Base-by-base conservation (phyloP, 2,329 filamentous ascomycete species). In the Beauveria caledonica region DNA sequence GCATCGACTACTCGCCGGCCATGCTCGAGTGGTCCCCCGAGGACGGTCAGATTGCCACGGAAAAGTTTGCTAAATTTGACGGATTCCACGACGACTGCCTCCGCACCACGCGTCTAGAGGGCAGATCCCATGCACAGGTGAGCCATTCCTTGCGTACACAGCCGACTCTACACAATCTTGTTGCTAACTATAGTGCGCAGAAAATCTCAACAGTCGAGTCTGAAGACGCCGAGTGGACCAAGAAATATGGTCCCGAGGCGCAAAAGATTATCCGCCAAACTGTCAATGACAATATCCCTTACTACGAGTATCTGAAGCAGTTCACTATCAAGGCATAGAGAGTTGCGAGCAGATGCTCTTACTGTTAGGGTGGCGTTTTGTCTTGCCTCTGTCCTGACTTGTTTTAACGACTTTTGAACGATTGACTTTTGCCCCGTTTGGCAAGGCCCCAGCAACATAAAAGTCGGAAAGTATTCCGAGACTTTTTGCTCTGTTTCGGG, bases 31-130 rank as follows among this genome's bases (percentile, higher is more conserved):
- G 94, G 94, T 84, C 89, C 63, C 85, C 87, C 29, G 85, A 87
- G 57, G 87, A 89, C 64, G 86, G 88, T 67, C 86, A 91, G 56
- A 78, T 83, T 63, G 93, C 92, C 3, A 80, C 82, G 65, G 80
- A 85, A 64, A 86, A 86, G 19, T 97, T 97, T 76, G 91, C 92
- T 76, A 97, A 99, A 78, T 97, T 94, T 94, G 89, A 86, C 66
- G 94, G 94, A 11, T 97, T 96, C 77, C 94, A 97, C 73, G 89
- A 97, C 66, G 94, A 97, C 78, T 94, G 92, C 15, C 90, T 97
- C 67, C 80, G 89, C 66, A 96, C 90, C 70, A 87, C 81, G 42
- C 86, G 86, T 63, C 77, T 99, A 68, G 87, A 87, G 71, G 84
- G 89, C 2, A 80, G 90, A 69, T 78, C 80, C 50, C 80, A 86